phyloP scores from a whole-genome alignment of 192 early-diverging fungal genomes.

The Lunasporangiospora selenospora region DNA sequence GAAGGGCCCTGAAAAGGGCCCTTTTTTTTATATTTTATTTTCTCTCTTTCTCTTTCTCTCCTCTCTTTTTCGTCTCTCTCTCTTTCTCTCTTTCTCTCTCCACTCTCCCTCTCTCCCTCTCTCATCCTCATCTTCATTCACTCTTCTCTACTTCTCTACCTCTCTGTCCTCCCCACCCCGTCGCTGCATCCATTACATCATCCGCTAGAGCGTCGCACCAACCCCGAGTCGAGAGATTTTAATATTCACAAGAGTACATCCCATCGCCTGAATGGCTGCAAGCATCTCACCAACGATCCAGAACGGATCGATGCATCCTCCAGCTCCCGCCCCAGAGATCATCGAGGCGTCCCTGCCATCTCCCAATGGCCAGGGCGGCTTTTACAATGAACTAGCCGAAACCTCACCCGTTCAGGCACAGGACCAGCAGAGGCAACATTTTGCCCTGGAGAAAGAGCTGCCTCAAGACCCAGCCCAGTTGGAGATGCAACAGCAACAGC shows the following conservation, averaged over 20 bases:
- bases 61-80: conserved; percentile 1
- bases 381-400: background rate
- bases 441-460: background rate
- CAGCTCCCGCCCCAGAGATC: no score
- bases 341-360: background rate
- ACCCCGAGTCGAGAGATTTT: background rate
- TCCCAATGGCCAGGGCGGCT: background rate
- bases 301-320: conserved; percentile 8
- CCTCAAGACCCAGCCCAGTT: background rate
- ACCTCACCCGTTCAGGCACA: no score
- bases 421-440: conserved; percentile 3
- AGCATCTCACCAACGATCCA: conserved; percentile 34
- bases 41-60: conserved; percentile 1
- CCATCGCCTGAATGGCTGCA: conserved; percentile 45
- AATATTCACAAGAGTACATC: background rate
- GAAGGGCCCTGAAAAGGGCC: no score
- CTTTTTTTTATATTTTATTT: background rate
- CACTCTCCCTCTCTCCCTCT: background rate
- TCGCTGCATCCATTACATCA: background rate
- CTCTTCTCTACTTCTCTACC: background rate
- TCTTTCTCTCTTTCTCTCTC: background rate
- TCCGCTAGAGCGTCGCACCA: background rate
- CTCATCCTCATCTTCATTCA: background rate
- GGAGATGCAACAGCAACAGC: conserved; percentile 3
- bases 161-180: background rate